Evolutionary conservation across 495 filamentous ascomycete species (phyloP), one percentile per base, ranked within the genome.

Genomic region (Lepraria neglecta): DNA sequence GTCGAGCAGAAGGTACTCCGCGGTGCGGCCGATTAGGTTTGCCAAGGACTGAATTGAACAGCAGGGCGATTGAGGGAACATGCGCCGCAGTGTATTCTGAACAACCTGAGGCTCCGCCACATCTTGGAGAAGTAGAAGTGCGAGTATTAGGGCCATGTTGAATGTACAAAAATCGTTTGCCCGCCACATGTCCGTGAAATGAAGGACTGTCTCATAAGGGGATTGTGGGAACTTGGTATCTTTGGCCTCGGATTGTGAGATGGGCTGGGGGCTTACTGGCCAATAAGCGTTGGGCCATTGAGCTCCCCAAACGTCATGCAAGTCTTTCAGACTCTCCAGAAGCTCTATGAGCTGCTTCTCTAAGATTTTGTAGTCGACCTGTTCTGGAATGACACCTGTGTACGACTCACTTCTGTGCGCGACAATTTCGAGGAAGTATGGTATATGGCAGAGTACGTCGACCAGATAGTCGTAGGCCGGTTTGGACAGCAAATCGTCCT

Each of bases 391-490:
- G 35, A 17, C 28, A 24, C 15, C 19, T 12, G 33, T 24, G 15
- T 10, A 50, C n/a, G 35, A 42, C 33, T 6, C 12, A 15, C 42
- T 7, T 21, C 14, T 4, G 31, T 33, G 38, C 27, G 28, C 33
- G 24, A 55, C 28, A 12, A 30, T 0, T 33, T 61, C 21, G 17
- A 61, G 28, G 10, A 47, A 55, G 9, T n/a, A 46, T 30, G 59
- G 59, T 35, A 61, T 21, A 12, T 61, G 47, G 30, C 47, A 53
- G 12, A 61, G 40, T 35, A 61, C 11, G 11, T 61, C 59, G 27
- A 55, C 27, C 3, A 61, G 14, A 38, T 47, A 55, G 14, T 61
- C 59, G 35, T 44, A 54, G 10, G 6, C 6, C 3, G 48, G 17
- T 17, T 61, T 61, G 30, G 38, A 27, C 15, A 30, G 15, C 14